Conservation (phyloP, 495 filamentous ascomycete species). For the Parathielavia hyrcaniae region DNA sequence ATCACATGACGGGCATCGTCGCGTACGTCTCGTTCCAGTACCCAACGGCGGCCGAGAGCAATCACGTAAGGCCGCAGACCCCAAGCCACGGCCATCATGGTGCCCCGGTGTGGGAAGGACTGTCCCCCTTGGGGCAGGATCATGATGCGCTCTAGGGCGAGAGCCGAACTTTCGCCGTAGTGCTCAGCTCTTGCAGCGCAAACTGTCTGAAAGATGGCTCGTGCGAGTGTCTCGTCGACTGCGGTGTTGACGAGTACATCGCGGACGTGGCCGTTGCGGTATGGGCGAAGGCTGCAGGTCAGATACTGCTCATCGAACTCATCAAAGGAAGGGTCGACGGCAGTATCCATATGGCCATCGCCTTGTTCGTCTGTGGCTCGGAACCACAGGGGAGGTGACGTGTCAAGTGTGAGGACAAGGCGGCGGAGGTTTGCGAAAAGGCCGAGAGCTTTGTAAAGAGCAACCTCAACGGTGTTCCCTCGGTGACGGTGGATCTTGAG, state of each 20-base stretch:
- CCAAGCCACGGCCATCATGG: not conserved
- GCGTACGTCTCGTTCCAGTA: conserved; percentile 2
- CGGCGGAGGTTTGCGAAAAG: not conserved
- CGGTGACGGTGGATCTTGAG: conserved; percentile 1
- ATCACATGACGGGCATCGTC: not conserved
- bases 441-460: not conserved
- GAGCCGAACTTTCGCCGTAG: no score
- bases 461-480: not conserved
- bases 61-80: not conserved
- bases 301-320: not conserved
- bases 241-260: not conserved
- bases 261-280: not conserved
- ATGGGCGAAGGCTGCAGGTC: not conserved
- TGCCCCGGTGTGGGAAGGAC: not conserved
- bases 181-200: not conserved
- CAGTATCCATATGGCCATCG: not conserved
- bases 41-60: not conserved
- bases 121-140: not conserved
- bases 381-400: not conserved
- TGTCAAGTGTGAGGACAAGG: not conserved
- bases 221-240: conserved; percentile 1
- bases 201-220: not conserved
- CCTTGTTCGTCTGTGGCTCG: not conserved
- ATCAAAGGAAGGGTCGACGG: conserved; percentile 1
- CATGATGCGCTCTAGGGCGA: not conserved